Conservation (phyloP, 495 filamentous ascomycete genomes). For the Aspergillus kassunensis region DNA sequence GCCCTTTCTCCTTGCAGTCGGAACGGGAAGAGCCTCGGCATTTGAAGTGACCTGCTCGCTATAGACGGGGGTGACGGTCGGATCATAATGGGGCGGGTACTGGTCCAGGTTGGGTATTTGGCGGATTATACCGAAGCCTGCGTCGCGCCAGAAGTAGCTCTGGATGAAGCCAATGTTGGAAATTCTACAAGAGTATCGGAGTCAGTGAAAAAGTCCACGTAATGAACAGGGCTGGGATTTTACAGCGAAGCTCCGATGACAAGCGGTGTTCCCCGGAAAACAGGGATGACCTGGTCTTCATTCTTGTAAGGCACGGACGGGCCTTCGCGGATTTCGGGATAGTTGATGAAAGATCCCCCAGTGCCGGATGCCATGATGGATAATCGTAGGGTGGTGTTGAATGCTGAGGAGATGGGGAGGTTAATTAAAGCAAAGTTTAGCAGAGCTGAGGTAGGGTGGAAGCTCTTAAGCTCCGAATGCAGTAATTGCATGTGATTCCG, state of each 20-base stretch:
- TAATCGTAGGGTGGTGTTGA: background rate
- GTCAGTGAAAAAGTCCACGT: background rate
- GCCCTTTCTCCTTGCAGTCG: constrained; percentile 29
- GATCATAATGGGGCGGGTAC: constrained; percentile 67
- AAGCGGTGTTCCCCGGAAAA: constrained; percentile 49
- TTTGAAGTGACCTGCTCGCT: constrained; percentile 30
- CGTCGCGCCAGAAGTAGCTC: constrained; percentile 67
- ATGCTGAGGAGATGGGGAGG: background rate
- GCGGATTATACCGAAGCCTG: constrained; percentile 62
- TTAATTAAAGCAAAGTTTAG: too few species aligned
- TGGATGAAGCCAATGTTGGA: constrained; percentile 52
- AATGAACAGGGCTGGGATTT: too few species aligned
- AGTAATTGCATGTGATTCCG: constrained; percentile 9
- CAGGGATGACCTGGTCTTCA: constrained; percentile 48
- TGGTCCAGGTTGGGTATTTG: constrained; percentile 53
- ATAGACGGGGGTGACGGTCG: constrained; percentile 71
- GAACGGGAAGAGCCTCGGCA: constrained; percentile 20
- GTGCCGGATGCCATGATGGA: constrained; percentile 22
- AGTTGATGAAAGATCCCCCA: constrained; percentile 33
- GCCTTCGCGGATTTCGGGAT: constrained; percentile 42
- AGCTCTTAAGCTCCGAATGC: too few species aligned
- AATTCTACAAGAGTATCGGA: constrained; percentile 37
- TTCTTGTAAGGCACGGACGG: constrained; percentile 45
- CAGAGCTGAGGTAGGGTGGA: too few species aligned
- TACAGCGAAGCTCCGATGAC: constrained; percentile 50